These are phyloP conservation scores for Flaveria brownii DNA, from an alignment of 129 eudicot genomes.

Conservation along the genomic window DNA sequence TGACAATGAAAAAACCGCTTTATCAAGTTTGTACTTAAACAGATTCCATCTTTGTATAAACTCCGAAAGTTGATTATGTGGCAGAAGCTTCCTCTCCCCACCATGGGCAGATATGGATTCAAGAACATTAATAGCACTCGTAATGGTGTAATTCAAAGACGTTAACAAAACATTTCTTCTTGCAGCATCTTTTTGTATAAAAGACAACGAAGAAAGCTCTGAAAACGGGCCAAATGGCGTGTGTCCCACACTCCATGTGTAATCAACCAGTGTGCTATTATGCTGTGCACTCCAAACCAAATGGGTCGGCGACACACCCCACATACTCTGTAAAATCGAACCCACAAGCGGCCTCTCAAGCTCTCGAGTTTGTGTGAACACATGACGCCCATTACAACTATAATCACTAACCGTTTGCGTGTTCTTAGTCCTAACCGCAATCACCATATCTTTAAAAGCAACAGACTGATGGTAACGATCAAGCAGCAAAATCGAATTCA, in stretches of 20 bases:
- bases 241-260: slow-evolving; percentile 95
- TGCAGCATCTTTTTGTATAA: slow-evolving; percentile 96
- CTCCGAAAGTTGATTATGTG: slow-evolving; percentile 55
- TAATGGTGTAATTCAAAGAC: slow-evolving; percentile 75
- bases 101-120: slow-evolving; percentile 89
- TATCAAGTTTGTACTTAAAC: slow-evolving; percentile 85
- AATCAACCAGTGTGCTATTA: slow-evolving; percentile 78
- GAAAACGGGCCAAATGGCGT: slow-evolving; percentile 98
- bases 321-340: slow-evolving; percentile 92
- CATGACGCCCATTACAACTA: slow-evolving; percentile 88
- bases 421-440: slow-evolving; percentile 83
- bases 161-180: slow-evolving; percentile 79
- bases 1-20: slow-evolving; percentile 71
- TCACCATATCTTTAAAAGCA: slow-evolving; percentile 92
- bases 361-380: slow-evolving; percentile 81
- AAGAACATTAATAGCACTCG: slow-evolving; percentile 86
- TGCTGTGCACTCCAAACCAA: slow-evolving; percentile 92
- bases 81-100: slow-evolving; percentile 81
- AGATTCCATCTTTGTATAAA: slow-evolving; percentile 82
- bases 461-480: slow-evolving; percentile 95
- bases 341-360: slow-evolving; percentile 94
- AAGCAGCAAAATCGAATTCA: slow-evolving; percentile 58
- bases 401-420: slow-evolving; percentile 95
- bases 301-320: slow-evolving; percentile 94
- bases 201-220: slow-evolving; percentile 72